phyloP scores from a whole-genome alignment of 2,329 filamentous ascomycete species.

The Whalleya microplaca region DNA sequence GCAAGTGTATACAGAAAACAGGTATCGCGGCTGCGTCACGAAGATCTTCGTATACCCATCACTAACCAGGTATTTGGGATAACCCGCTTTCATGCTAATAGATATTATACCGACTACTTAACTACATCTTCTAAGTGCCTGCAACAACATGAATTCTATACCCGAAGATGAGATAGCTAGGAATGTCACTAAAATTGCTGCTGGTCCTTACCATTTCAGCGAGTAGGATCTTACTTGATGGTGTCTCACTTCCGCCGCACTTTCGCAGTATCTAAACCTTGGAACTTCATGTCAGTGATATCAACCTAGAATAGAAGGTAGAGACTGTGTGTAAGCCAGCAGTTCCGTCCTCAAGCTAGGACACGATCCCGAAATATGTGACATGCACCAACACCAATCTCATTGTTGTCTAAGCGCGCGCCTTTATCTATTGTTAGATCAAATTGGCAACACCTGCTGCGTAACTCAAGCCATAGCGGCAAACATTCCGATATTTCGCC shows the following conservation, averaged over 20 bases:
- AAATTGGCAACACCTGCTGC: not conserved
- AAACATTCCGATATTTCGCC: not conserved
- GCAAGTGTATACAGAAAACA: not conserved
- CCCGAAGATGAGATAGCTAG: not conserved
- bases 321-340: not conserved
- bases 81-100: not conserved
- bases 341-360: not conserved
- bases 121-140: not conserved
- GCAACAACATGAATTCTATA: not conserved
- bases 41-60: not conserved
- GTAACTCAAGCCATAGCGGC: not conserved
- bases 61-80: not conserved
- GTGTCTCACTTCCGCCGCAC: constrained; percentile 1
- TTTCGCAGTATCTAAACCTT: not conserved
- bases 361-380: not conserved
- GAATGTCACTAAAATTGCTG: not conserved
- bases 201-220: not conserved
- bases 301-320: not conserved
- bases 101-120: not conserved
- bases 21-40: not conserved
- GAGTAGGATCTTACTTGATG: constrained; percentile 8
- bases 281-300: not conserved
- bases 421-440: not conserved
- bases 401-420: not conserved
- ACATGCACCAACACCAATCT: not conserved